Conservation (phyloP, 2,329 filamentous ascomycete species). For the Monilinia laxa region DNA sequence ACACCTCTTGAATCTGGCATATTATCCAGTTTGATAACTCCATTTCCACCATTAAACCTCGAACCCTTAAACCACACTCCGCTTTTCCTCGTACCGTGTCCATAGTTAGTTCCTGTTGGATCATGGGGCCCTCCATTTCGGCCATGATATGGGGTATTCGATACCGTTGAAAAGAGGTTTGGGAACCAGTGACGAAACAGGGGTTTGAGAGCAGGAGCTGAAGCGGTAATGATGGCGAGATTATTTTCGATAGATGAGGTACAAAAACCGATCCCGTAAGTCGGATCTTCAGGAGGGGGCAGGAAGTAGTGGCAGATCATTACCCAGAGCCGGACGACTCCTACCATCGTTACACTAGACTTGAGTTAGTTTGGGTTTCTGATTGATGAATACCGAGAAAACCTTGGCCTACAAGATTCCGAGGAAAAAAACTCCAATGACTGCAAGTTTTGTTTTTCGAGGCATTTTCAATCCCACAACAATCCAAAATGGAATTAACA, state of each 20-base stretch:
- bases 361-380: background rate
- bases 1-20: background rate
- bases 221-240: background rate
- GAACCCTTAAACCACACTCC: background rate
- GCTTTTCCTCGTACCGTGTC: background rate
- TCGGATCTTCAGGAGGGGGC: background rate
- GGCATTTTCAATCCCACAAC: conserved; percentile 13
- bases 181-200: background rate
- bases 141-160: background rate
- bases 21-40: background rate
- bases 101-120: background rate
- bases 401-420: background rate
- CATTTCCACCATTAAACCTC: background rate
- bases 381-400: background rate
- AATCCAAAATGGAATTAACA: conserved; percentile 2
- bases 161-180: background rate
- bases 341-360: background rate
- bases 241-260: background rate
- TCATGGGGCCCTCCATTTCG: background rate
- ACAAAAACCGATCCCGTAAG: background rate
- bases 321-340: background rate
- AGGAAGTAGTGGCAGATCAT: background rate
- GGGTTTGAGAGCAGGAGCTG: background rate
- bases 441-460: background rate
- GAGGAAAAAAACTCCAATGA: background rate